phyloP scores from a whole-genome alignment of 169 alveolate species.

The Plasmodium fragile region DNA sequence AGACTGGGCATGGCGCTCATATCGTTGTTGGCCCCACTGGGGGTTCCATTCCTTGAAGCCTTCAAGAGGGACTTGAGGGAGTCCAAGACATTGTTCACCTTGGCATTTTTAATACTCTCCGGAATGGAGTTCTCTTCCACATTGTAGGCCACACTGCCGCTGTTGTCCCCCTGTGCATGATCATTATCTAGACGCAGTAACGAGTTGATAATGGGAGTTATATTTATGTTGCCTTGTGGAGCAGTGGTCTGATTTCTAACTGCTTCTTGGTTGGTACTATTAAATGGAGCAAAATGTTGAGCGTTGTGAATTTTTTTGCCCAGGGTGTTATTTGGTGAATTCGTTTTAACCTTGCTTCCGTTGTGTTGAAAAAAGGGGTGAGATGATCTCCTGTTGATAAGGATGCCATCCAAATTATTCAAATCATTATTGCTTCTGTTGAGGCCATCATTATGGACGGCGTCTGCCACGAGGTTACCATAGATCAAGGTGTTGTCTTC shows the following conservation, averaged over 20 bases:
- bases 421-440: neutral
- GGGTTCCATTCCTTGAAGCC: conserved; percentile 41
- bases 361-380: neutral
- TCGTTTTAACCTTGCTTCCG: neutral
- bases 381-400: neutral
- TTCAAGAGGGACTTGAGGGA: conserved; percentile 53
- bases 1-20: neutral
- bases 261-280: neutral
- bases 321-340: neutral
- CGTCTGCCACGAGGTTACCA: neutral
- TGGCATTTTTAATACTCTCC: conserved; percentile 60
- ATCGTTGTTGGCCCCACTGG: neutral
- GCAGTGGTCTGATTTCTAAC: neutral
- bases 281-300: neutral
- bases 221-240: conserved; percentile 37
- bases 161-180: conserved; percentile 2
- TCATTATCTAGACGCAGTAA: conserved; percentile 46
- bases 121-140: neutral
- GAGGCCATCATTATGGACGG: neutral
- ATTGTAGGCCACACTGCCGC: neutral
- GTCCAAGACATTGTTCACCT: conserved; percentile 61
- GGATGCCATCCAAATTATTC: neutral
- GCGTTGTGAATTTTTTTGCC: neutral
- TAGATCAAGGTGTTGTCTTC: neutral
- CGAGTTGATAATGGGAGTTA: conserved; percentile 63